Conservation (phyloP, 2,329 filamentous ascomycete genomes). For the Kalaharituber pfeilii region DNA sequence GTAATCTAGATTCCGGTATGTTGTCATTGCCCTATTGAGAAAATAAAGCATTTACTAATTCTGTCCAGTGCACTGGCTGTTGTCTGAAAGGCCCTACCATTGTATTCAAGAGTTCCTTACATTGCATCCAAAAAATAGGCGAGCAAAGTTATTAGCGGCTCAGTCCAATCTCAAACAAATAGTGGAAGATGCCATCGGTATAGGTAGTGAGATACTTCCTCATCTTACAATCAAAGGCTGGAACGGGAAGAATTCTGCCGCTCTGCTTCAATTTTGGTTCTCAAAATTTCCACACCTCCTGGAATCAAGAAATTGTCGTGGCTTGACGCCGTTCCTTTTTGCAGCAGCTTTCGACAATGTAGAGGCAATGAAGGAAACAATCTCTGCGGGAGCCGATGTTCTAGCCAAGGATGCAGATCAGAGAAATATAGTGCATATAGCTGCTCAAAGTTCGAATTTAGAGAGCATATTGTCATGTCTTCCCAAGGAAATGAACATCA, state of each 20-base stretch:
- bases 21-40: not conserved
- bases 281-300: conserved; percentile 43
- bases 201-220: conserved; percentile 15
- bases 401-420: conserved; percentile 42
- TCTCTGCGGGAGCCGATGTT: conserved; percentile 40
- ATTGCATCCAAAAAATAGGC: conserved; percentile 3
- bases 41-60: not conserved
- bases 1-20: conserved; percentile 40
- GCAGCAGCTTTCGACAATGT: conserved; percentile 42
- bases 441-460: conserved; percentile 28
- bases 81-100: conserved; percentile 50
- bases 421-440: conserved; percentile 51
- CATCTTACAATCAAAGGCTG: conserved; percentile 17
- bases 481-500: conserved; percentile 36
- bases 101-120: conserved; percentile 27
- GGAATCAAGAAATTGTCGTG: conserved; percentile 41
- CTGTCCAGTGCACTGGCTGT: conserved; percentile 51
- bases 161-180: conserved; percentile 10
- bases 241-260: conserved; percentile 29
- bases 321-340: conserved; percentile 50
- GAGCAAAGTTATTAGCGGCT: conserved; percentile 6
- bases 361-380: conserved; percentile 42
- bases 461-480: conserved; percentile 40
- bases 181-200: conserved; percentile 18
- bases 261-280: conserved; percentile 48